Evolutionary conservation across 148 eudicot genomes (phyloP).

Genomic region (Polygonum maritimum): DNA sequence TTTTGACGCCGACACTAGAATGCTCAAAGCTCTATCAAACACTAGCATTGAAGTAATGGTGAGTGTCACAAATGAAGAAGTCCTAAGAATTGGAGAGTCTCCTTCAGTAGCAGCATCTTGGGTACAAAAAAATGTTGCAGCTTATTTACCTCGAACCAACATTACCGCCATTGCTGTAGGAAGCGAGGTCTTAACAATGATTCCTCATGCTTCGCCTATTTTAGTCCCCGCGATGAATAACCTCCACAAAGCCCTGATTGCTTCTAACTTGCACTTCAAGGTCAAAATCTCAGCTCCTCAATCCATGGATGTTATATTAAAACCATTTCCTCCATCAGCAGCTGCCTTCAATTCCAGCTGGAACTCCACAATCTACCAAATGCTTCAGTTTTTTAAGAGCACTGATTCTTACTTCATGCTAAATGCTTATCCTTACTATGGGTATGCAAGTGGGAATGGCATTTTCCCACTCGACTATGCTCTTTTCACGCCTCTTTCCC

Average conservation of each 20-base stretch:
- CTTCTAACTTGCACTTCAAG: conserved; percentile 56
- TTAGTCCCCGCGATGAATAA: conserved; percentile 75
- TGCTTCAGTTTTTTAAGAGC: conserved; percentile 70
- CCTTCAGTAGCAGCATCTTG: conserved; percentile 80
- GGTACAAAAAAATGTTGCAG: conserved; percentile 64
- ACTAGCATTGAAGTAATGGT: conserved; percentile 77
- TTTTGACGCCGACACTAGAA: conserved; percentile 60
- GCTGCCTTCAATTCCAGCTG: conserved; percentile 71
- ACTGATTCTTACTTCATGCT: conserved; percentile 83
- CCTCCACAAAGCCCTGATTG: conserved; percentile 73
- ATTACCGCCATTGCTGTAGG: conserved; percentile 81
- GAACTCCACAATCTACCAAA: conserved; percentile 60
- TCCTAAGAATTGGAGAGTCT: conserved; percentile 57
- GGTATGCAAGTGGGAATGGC: conserved; percentile 57
- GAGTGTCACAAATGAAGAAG: conserved; percentile 64
- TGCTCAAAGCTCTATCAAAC: conserved; percentile 66
- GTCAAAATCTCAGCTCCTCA: conserved; percentile 83
- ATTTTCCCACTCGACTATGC: conserved; percentile 87
- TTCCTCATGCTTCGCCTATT: conserved; percentile 75
- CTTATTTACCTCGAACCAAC: conserved; percentile 72
- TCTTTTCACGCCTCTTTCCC: conserved; percentile 55
- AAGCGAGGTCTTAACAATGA: conserved; percentile 59
- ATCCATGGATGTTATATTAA: conserved; percentile 68
- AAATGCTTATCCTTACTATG: conserved; percentile 85
- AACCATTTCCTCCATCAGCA: conserved; percentile 84